A percentile compares a stretch with the other conserved stretches of the same genome.
Conservation (phyloP, 805 yeast genomes). For the Sporopachydermia lactativora region DNA sequence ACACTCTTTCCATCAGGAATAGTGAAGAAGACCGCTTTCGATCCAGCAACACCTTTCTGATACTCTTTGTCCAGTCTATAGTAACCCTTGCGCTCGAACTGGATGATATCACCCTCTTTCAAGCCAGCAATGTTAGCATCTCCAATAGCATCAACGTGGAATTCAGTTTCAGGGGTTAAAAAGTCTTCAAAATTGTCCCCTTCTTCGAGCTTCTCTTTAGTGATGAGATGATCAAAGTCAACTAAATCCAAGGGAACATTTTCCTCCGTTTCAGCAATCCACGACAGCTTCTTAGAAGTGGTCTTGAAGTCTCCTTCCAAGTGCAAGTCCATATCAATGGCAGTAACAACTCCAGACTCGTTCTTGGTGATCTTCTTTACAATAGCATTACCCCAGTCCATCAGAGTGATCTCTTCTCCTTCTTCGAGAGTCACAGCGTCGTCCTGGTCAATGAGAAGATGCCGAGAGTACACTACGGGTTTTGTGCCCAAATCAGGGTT, state of each 20-base stretch:
- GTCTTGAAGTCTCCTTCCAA: conserved; percentile 95
- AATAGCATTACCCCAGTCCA: conserved; percentile 98
- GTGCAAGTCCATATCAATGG: conserved; percentile 66
- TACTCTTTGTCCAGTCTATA: conserved; percentile 56
- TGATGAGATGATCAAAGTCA: conserved; percentile 89
- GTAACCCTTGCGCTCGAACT: conserved; percentile 96
- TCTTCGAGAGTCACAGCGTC: conserved; percentile 66
- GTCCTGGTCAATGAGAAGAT: conserved; percentile 69
- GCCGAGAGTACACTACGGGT: conserved; percentile 51
- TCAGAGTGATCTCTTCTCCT: conserved; percentile 89
- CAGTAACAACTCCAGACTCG: conserved; percentile 33
- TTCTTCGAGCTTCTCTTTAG: conserved; percentile 90
- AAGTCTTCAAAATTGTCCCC: conserved; percentile 88
- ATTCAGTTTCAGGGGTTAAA: conserved; percentile 78
- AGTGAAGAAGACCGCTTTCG: conserved; percentile 69
- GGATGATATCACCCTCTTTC: conserved; percentile 79
- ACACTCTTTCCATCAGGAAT: conserved; percentile 92
- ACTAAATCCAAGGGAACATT: conserved; percentile 62
- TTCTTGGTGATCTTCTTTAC: conserved; percentile 55
- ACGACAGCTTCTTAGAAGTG: conserved; percentile 86
- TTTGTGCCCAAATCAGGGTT: conserved; percentile 83
- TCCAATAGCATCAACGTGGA: conserved; percentile 63
- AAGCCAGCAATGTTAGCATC: conserved; percentile 65
- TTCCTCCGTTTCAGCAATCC: conserved; percentile 80
- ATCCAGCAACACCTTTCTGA: conserved; percentile 33